Percentiles rank a stretch among this genome's conserved stretches.
phyloP scores from a whole-genome alignment of 371 early-diverging fungal genomes.

The Haplosporangium sp. region DNA sequence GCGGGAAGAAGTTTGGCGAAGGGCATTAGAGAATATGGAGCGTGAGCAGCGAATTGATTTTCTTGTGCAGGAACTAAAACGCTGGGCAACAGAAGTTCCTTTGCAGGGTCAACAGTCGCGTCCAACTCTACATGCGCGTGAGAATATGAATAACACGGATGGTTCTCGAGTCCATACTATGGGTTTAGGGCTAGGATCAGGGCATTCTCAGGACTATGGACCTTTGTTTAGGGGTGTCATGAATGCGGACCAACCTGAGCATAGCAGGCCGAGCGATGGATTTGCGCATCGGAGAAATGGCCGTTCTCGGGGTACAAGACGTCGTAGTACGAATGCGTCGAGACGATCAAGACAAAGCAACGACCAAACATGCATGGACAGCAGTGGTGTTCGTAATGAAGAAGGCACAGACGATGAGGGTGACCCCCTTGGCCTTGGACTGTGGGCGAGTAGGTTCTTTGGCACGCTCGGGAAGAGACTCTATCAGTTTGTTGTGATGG shows the following conservation, averaged over 20 bases:
- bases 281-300: too few species aligned
- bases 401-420: slow-evolving; percentile 4
- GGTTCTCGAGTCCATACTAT: not conserved
- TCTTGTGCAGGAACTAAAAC: slow-evolving; percentile 36
- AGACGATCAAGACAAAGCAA: not conserved
- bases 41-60: slow-evolving; percentile 46
- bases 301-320: too few species aligned
- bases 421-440: slow-evolving; percentile 35
- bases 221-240: too few species aligned
- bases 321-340: too few species aligned
- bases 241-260: too few species aligned
- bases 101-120: not conserved
- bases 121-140: too few species aligned
- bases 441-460: slow-evolving; percentile 33
- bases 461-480: slow-evolving; percentile 22
- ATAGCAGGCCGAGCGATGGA: too few species aligned
- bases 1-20: slow-evolving; percentile 25
- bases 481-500: slow-evolving; percentile 26
- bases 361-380: too few species aligned
- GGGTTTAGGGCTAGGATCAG: too few species aligned
- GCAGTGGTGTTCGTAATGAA: too few species aligned
- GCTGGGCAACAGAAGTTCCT: slow-evolving; percentile 26
- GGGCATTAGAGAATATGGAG: slow-evolving; percentile 27
- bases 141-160: not conserved
- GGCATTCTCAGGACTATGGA: too few species aligned